These are phyloP conservation scores for Solanum pennellii DNA, from an alignment of 257 asterid species.

Conservation along the genomic window DNA sequence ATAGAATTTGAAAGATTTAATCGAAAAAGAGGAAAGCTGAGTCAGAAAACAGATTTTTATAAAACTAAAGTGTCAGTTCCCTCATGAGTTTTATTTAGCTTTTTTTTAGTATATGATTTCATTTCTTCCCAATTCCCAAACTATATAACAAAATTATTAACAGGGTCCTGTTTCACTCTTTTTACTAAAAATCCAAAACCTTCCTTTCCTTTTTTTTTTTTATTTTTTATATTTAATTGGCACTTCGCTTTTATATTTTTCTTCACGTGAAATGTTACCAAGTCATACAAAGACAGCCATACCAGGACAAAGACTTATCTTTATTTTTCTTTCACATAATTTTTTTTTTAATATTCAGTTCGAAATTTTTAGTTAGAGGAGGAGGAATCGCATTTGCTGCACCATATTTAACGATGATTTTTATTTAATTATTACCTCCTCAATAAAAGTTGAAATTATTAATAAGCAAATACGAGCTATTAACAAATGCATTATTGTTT, in stretches of 20 bases:
- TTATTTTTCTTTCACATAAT: background rate
- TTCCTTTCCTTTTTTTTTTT: background rate
- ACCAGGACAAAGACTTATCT: background rate
- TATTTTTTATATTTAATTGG: background rate
- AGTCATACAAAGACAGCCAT: background rate
- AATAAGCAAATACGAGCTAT: too few species aligned
- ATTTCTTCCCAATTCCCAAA: background rate
- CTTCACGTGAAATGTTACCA: background rate
- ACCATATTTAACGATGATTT: background rate
- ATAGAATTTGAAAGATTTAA: background rate
- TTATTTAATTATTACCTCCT: background rate
- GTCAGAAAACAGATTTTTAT: background rate
- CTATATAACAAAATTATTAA: background rate
- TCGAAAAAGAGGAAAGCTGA: background rate
- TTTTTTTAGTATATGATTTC: background rate
- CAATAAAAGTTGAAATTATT: background rate
- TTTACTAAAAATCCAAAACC: background rate
- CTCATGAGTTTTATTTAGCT: background rate
- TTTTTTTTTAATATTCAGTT: fast-evolving
- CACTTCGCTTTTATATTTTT: background rate
- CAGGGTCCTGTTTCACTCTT: background rate
- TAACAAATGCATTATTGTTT: too few species aligned
- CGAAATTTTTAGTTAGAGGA: too few species aligned
- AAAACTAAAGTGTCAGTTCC: background rate
- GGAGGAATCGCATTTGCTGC: too few species aligned